phyloP scores from a whole-genome alignment of 139 green algal species.

The Chlamydomonas incerta region DNA sequence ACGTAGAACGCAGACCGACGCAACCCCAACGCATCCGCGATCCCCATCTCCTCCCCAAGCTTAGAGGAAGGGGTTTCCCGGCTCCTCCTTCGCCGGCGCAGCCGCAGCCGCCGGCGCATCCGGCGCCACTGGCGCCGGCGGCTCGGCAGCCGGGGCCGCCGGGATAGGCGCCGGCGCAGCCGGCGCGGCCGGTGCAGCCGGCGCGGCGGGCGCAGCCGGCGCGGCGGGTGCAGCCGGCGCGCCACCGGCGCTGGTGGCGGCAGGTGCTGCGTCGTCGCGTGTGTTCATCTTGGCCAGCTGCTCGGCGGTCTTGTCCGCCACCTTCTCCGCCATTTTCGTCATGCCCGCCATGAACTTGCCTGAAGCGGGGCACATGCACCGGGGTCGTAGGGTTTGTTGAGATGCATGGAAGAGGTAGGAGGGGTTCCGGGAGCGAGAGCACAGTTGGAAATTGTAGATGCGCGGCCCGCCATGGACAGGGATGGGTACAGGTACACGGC shows the following conservation, averaged over 20 bases:
- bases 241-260: background rate
- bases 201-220: background rate
- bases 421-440: no score
- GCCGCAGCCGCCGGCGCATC: background rate
- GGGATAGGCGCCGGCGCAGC: background rate
- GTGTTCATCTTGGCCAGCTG: constrained; percentile 49
- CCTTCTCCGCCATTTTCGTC: constrained; percentile 55
- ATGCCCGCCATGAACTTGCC: constrained; percentile 54
- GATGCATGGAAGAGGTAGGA: no score
- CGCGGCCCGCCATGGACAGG: no score
- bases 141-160: background rate
- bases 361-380: no score
- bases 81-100: background rate
- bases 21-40: no score
- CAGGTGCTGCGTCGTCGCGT: background rate
- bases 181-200: background rate
- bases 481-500: no score
- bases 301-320: constrained; percentile 53
- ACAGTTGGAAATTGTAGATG: no score
- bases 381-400: no score
- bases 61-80: constrained; percentile 17
- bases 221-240: background rate
- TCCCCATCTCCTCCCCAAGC: background rate
- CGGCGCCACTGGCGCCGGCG: background rate
- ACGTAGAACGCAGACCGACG: no score